Evolutionary conservation across 148 eudicot genomes (phyloP).

Genomic region (Pharnaceum exiguum): DNA sequence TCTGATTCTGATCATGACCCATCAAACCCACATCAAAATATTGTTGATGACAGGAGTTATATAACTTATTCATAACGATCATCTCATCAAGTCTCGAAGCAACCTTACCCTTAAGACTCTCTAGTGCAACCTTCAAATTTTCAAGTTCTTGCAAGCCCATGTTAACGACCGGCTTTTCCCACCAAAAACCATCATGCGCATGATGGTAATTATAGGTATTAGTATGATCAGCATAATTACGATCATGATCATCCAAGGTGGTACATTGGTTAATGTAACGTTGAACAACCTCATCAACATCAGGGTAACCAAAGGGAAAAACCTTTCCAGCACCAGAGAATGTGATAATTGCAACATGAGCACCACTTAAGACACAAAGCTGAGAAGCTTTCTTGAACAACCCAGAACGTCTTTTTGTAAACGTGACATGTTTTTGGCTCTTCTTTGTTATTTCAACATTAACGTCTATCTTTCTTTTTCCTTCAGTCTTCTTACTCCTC

Average conservation of each 20-base stretch:
- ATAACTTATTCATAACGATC: too few relatives aligned
- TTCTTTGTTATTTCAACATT: conserved; percentile 12
- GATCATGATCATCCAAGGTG: not conserved
- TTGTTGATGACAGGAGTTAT: too few relatives aligned
- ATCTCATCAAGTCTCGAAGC: not conserved
- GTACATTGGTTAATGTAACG: conserved; percentile 11
- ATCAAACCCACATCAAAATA: too few relatives aligned
- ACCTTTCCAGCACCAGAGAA: conserved; percentile 20
- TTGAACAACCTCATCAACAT: not conserved
- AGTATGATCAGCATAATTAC: not conserved
- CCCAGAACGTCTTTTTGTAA: conserved; percentile 18
- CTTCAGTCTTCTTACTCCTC: not conserved
- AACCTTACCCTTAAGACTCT: conserved; percentile 15
- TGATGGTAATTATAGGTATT: too few relatives aligned
- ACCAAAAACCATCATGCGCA: conserved; percentile 12
- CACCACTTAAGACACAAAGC: conserved; percentile 9
- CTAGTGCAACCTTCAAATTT: conserved; percentile 12
- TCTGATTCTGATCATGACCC: too few relatives aligned
- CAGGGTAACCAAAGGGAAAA: conserved; percentile 22
- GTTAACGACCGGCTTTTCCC: conserved; percentile 10
- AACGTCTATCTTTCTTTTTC: conserved; percentile 12
- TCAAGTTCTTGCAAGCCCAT: conserved; percentile 9
- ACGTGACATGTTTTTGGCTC: conserved; percentile 16
- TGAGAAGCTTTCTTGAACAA: conserved; percentile 18
- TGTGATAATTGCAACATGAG: conserved; percentile 12